phyloP scores from a whole-genome alignment of 768 basidiomycete species.

The Xerocomellus intermedius region DNA sequence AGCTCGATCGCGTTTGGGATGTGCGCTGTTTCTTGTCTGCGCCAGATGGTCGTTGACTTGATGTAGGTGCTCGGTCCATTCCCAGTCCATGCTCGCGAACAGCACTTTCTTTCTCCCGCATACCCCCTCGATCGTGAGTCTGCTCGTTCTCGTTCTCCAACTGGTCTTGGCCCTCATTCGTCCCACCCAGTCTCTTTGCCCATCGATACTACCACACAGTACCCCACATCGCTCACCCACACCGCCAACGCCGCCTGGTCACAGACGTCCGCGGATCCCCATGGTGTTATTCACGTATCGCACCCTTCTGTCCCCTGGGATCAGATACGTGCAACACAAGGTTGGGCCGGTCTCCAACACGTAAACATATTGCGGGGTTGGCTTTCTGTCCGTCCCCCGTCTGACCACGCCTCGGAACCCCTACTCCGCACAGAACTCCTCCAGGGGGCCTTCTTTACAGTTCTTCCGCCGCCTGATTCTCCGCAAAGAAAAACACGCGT shows the following conservation, averaged over 20 bases:
- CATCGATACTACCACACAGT: constrained; percentile 29
- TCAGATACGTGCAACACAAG: constrained; percentile 69
- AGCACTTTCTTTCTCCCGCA: constrained; percentile 76
- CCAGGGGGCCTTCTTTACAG: constrained; percentile 74
- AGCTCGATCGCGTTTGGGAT: constrained; percentile 30
- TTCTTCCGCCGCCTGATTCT: constrained; percentile 47
- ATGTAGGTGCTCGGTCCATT: constrained; percentile 76
- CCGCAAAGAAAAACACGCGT: constrained; percentile 27
- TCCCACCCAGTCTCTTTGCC: constrained; percentile 10
- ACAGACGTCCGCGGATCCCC: constrained; percentile 36
- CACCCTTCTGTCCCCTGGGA: constrained; percentile 68
- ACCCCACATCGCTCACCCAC: constrained; percentile 54
- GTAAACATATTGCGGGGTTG: constrained; percentile 67
- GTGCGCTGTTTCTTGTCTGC: constrained; percentile 15
- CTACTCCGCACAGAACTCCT: constrained; percentile 57
- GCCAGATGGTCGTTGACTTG: not conserved
- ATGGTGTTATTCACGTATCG: constrained; percentile 56
- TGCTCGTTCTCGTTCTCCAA: not conserved
- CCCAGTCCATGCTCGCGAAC: constrained; percentile 80
- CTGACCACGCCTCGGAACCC: constrained; percentile 31
- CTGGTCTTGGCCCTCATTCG: not conserved
- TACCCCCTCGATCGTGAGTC: constrained; percentile 65
- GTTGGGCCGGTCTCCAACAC: constrained; percentile 87
- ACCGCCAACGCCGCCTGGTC: constrained; percentile 56
- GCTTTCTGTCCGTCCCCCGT: constrained; percentile 55